Base-by-base conservation (phyloP, 768 basidiomycete species). In the Mrakia gelida region DNA sequence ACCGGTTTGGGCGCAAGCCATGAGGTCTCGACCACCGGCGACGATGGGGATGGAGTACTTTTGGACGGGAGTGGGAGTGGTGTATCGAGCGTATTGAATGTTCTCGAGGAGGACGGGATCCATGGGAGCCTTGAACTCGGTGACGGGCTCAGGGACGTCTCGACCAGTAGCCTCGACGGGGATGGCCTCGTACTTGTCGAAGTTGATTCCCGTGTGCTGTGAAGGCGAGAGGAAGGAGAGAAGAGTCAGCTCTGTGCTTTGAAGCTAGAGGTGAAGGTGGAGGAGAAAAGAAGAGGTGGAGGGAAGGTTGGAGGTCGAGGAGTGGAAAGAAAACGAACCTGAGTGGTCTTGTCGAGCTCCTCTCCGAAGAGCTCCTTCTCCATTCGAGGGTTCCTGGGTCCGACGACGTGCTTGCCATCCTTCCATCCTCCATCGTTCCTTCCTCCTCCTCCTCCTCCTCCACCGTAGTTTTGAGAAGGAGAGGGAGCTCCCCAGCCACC, bases 1-100 rank as follows among this genome's bases (percentile, higher is more conserved):
- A 87, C 97, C 97, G 82, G 97, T 99, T 92, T 98, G 87, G 77
- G 84, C 84, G 83, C 85, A 85, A 68, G 85, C 85, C 84, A 84
- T 84, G 71, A 86, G 82, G 79, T 86, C 86, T 79, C 85, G 85
- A 82, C 91, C 90, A 81, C 86, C 89, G 78, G 94, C 92, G 81
- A 99, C 95, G 84, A 98, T 98, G 84, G 97, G 97, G 83, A 99
- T 92, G 81, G 97, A 98, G 85, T 98, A 96, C 88, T 98, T 98
- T 90, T 99, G 97, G 81, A 99, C 97, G 32, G 97, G 97, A 72
- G 97, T 99, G 15, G 97, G 97, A 61, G 90, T 94, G 78, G 90
- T 89, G 88, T 98, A 99, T 87, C 89, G 93, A 84, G 97, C 93
- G 85, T 88, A 92, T 45, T 88, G 87, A 81, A 99, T 99, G 86